phyloP scores from a whole-genome alignment of 495 filamentous ascomycete genomes.

The Talaromyces borbonicus region DNA sequence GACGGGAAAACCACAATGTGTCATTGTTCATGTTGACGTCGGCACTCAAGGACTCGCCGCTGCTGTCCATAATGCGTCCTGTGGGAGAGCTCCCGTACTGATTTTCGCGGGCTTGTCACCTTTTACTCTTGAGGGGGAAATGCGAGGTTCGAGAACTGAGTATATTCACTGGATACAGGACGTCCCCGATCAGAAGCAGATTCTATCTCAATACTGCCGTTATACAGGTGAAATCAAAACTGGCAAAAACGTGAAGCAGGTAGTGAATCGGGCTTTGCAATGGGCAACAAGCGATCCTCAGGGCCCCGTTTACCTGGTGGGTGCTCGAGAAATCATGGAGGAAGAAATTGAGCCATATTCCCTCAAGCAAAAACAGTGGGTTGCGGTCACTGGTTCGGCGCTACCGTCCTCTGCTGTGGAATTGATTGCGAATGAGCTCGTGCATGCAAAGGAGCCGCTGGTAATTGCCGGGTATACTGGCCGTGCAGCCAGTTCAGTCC shows the following conservation, averaged over 20 bases:
- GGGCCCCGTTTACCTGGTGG: constrained; percentile 79
- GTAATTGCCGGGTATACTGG: constrained; percentile 79
- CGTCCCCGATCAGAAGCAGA: constrained; percentile 88
- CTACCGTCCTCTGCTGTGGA: constrained; percentile 55
- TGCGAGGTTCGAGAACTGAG: constrained; percentile 79
- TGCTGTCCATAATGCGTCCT: constrained; percentile 84
- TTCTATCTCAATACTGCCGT: constrained; percentile 88
- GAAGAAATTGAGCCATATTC: constrained; percentile 78
- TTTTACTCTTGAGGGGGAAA: constrained; percentile 84
- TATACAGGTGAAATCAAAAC: constrained; percentile 86
- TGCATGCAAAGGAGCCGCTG: constrained; percentile 63
- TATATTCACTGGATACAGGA: constrained; percentile 99
- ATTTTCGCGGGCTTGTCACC: constrained; percentile 88
- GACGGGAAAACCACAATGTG: constrained; percentile 76
- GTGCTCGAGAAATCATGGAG: constrained; percentile 85
- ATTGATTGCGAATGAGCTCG: constrained; percentile 60
- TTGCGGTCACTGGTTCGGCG: constrained; percentile 64
- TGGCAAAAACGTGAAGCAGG: constrained; percentile 89
- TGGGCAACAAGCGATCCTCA: constrained; percentile 75
- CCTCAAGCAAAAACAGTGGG: constrained; percentile 66
- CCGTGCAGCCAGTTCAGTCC: constrained; percentile 58
- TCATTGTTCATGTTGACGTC: constrained; percentile 94
- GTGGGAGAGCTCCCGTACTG: constrained; percentile 76
- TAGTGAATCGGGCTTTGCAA: constrained; percentile 82
- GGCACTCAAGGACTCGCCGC: constrained; percentile 88